A percentile compares a stretch with the other conserved stretches of the same genome.
Conservation (phyloP, 1,139 yeast genomes). For the Lizanozyma gosingica region DNA sequence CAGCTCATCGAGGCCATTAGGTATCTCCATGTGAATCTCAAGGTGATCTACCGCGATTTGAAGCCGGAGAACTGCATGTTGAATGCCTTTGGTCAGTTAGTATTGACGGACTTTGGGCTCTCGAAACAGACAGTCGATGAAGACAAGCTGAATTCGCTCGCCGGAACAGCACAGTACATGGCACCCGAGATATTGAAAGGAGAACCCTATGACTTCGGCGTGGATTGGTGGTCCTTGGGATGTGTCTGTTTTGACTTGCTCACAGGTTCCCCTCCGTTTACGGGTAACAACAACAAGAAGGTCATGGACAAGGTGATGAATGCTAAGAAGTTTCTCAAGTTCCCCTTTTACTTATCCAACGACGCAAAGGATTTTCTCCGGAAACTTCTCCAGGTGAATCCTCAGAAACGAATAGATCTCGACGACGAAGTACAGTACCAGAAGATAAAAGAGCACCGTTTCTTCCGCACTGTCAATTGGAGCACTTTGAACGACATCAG, state of each 20-base stretch:
- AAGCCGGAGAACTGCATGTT: slow-evolving; percentile 91
- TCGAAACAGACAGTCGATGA: slow-evolving; percentile 61
- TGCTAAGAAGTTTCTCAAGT: slow-evolving; percentile 46
- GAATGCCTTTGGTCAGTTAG: slow-evolving; percentile 70
- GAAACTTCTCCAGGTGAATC: slow-evolving; percentile 66
- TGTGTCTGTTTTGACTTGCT: slow-evolving; percentile 17
- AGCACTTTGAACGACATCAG: slow-evolving; percentile 13
- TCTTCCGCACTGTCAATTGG: slow-evolving; percentile 26
- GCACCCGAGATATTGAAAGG: slow-evolving; percentile 29
- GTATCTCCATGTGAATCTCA: slow-evolving; percentile 16
- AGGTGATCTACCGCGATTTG: slow-evolving; percentile 64
- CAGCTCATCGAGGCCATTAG: slow-evolving; percentile 25
- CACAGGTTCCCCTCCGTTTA: slow-evolving; percentile 87
- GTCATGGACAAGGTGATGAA: slow-evolving; percentile 77
- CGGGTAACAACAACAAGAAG: slow-evolving; percentile 78
- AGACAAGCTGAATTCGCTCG: slow-evolving; percentile 56
- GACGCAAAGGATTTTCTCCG: slow-evolving; percentile 82
- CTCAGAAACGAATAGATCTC: slow-evolving; percentile 63
- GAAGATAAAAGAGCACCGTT: slow-evolving; percentile 18
- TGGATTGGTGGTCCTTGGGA: slow-evolving; percentile 33
- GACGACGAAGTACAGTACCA: slow-evolving; percentile 33
- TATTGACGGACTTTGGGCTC: slow-evolving; percentile 86
- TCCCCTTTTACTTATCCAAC: slow-evolving; percentile 72
- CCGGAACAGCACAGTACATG: slow-evolving; percentile 68
- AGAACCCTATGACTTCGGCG: slow-evolving; percentile 21